Evolutionary conservation across 257 asterid species (phyloP), one percentile per base, ranked within the genome.

Genomic region (Scutellaria baicalensis): DNA sequence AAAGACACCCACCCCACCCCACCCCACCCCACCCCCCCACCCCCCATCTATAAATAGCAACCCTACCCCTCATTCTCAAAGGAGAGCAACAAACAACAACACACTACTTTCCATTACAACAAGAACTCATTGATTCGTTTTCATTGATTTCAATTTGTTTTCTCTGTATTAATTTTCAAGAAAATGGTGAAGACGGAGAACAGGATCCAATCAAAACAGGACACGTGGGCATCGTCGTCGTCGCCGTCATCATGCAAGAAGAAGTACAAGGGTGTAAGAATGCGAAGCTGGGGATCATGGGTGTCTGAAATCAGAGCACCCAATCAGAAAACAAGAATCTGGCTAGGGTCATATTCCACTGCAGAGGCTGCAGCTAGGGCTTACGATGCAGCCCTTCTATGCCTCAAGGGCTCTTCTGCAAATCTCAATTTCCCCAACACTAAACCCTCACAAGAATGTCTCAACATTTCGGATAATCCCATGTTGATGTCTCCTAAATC

Each of bases 351-450:
- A 1, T 91, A 93, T 42, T 93, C 99, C 0, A 89, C 97, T 0
- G 83, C 99, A 0, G 99, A 93, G 73, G 96, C 96, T 9, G 99
- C 99, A 3, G 99, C 99, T 0, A 85, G 96, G 78, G 99, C 99
- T 23, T 93, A 93, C 39, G 99, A 93, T 65, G 99, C 96, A 3
- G 99, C 97, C 0, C 95, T 91, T 2, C 17, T 86, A 21, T 90
- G 97, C 66, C 91, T 90, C 9, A 91, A 87, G 35, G 98, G 96
- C 42, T 52, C 92, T 1, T 76, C 89, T 1, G 86, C 94, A 50
- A 90, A 75, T 75, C 85, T 90, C 43, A 93, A 90, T 69, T 92
- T 92, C 54, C 98, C 97, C 40, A 16, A 68, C 17, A 44, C 85
- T 0, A 31, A 12, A 13, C 17, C 71, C 33, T 14, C 21, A 14